Evolutionary conservation across 2,329 filamentous ascomycete genomes (phyloP), one percentile per base, ranked within the genome.

Genomic region (Didymella sp.): DNA sequence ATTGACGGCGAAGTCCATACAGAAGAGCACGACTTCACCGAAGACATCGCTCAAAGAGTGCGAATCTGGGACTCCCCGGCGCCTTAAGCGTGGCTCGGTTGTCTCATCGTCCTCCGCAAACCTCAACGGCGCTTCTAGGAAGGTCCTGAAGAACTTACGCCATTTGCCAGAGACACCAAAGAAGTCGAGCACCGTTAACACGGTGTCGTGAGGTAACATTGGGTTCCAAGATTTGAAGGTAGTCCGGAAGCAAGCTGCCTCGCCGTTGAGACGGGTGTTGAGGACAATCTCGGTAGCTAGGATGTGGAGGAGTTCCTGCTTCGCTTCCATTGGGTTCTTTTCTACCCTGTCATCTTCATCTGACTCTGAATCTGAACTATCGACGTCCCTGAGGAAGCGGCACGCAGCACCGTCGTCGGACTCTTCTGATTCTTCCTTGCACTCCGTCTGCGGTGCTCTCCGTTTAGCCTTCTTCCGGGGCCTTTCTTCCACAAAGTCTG

Each of bases 11-110:
- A 81, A 69, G 53, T 82, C 80, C 66, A 82, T 69, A 56, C 79
- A 78, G 51, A 81, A 81, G 4, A 83, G 66, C 1, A 82, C 71
- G n/a, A 78, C 61, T 59, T 83, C 81, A 0, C 80, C 79, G 1
- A 80, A 76, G 2, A 82, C 62, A 59, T 83, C 81, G 59, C 79
- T 80, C 13, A 80, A 73, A 0, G 76, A 67, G 57, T 82, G 79
- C 0, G 78, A 78, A 60, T 79, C 79, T 0, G 80, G 81, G 0
- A 79, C 76, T 6, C 81, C 80, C 17, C 80, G 71, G 53, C 72
- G 73, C 31, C 80, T 78, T 21, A 69, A 72, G 9, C 78, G 75
- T 1, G 77, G 76, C 17, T 61, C 60, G 7, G 62, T 48, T 2
- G 69, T 65, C n/a, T 72, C 69, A 1, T 68, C 69, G 3, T 74